These are phyloP conservation scores for Phytophthora macrochlamydospora DNA, from an alignment of 352 stramenopile species.

Conservation along the genomic window DNA sequence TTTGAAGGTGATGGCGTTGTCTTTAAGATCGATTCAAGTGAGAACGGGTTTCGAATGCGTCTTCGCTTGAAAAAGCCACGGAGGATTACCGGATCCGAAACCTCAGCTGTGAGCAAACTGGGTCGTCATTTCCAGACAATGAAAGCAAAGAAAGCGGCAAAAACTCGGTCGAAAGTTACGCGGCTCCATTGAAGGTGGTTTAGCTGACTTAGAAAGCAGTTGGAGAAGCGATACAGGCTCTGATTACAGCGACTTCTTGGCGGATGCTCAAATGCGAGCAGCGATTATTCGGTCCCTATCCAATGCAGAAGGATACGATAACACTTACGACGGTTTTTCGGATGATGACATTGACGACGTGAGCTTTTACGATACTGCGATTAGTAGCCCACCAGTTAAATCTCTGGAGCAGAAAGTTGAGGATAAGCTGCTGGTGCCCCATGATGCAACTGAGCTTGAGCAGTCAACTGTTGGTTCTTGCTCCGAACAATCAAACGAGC, in stretches of 20 bases:
- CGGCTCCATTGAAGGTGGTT: slow-evolving; percentile 34
- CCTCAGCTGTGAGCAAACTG: slow-evolving; percentile 64
- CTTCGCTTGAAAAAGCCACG: slow-evolving; percentile 67
- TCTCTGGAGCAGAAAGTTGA: slow-evolving; percentile 12
- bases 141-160: slow-evolving; percentile 46
- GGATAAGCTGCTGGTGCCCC: background rate
- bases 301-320: slow-evolving; percentile 58
- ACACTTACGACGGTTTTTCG: slow-evolving; percentile 42
- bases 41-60: slow-evolving; percentile 82
- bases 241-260: slow-evolving; percentile 80
- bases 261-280: slow-evolving; percentile 79
- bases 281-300: slow-evolving; percentile 75
- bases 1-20: slow-evolving; percentile 35
- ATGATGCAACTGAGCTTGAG: background rate
- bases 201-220: slow-evolving; percentile 52
- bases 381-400: background rate
- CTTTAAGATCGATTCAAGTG: slow-evolving; percentile 68
- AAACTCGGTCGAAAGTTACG: slow-evolving; percentile 32
- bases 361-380: slow-evolving; percentile 38
- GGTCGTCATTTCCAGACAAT: slow-evolving; percentile 48
- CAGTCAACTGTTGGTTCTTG: no score
- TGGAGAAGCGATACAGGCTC: slow-evolving; percentile 78
- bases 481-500: no score
- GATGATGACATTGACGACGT: slow-evolving; percentile 59
- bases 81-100: slow-evolving; percentile 73